Conservation (phyloP, 192 early-diverging fungal species). For the Radiomyces spectabilis region DNA sequence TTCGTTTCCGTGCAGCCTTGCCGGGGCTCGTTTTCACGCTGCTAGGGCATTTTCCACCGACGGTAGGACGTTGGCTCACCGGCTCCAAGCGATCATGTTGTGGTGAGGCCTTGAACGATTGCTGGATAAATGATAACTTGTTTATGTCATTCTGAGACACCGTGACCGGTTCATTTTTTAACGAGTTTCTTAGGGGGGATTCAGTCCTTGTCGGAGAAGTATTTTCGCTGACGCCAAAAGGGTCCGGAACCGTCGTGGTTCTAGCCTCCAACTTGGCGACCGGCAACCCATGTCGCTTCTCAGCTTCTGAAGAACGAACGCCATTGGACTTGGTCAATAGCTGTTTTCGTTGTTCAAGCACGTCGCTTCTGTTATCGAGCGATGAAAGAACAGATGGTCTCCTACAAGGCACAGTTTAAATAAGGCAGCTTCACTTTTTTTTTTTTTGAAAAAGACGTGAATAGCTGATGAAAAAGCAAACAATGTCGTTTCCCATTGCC, state of each 20-base stretch:
- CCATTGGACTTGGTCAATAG: neutral
- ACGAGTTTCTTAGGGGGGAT: neutral
- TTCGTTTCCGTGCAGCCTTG: neutral
- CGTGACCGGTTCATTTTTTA: neutral
- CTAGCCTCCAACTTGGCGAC: too few species aligned
- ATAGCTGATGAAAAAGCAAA: too few species aligned
- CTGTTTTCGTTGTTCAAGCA: neutral
- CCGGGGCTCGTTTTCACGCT: neutral
- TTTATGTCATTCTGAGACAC: neutral
- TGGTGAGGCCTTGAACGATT: neutral
- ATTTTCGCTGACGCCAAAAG: neutral
- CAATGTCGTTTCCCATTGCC: too few species aligned
- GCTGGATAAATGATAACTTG: neutral
- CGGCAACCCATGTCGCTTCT: too few species aligned
- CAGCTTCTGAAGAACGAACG: neutral
- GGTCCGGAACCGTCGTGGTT: too few species aligned
- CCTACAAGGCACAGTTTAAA: too few species aligned
- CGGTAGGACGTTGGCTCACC: slow-evolving; percentile 3
- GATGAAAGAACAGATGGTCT: neutral
- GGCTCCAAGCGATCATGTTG: neutral
- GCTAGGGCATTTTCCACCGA: slow-evolving; percentile 4
- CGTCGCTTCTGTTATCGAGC: neutral
- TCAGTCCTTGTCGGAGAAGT: neutral
- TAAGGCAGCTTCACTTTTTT: too few species aligned
- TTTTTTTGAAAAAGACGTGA: too few species aligned